Conservation (phyloP, 345 rosid species). For the Salix dunnii region DNA sequence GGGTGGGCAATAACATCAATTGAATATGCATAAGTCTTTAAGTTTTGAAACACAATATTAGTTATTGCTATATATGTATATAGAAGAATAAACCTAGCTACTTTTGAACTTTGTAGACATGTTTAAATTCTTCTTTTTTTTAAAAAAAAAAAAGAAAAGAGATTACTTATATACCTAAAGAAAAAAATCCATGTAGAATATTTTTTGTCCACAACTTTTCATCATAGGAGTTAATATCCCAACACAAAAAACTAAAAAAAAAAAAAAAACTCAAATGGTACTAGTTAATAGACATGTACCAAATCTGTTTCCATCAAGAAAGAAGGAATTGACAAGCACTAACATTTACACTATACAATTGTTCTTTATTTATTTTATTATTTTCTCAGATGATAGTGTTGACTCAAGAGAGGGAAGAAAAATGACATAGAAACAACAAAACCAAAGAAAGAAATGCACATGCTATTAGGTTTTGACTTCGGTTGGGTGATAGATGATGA, state of each 20-base stretch:
- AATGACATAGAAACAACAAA: neutral
- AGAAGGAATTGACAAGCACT: conserved; percentile 24
- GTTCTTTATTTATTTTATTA: neutral
- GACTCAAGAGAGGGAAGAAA: neutral
- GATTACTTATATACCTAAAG: too few species aligned
- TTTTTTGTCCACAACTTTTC: too few species aligned
- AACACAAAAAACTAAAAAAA: neutral
- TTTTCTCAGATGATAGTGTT: neutral
- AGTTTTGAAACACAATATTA: too few species aligned
- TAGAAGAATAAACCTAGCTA: too few species aligned
- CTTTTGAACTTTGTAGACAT: too few species aligned
- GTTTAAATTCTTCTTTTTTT: too few species aligned
- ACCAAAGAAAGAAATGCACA: neutral
- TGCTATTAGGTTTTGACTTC: conserved; percentile 26
- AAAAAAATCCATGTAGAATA: too few species aligned
- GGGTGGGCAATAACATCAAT: too few species aligned
- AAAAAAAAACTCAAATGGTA: neutral
- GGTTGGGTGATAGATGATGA: neutral
- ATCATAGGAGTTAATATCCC: neutral
- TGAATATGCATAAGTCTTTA: too few species aligned
- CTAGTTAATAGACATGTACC: too few species aligned
- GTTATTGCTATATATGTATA: too few species aligned
- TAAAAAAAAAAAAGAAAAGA: too few species aligned
- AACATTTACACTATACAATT: neutral
- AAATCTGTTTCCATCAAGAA: neutral